phyloP scores from a whole-genome alignment of 768 basidiomycete species.

The Lentinula raphanica region DNA sequence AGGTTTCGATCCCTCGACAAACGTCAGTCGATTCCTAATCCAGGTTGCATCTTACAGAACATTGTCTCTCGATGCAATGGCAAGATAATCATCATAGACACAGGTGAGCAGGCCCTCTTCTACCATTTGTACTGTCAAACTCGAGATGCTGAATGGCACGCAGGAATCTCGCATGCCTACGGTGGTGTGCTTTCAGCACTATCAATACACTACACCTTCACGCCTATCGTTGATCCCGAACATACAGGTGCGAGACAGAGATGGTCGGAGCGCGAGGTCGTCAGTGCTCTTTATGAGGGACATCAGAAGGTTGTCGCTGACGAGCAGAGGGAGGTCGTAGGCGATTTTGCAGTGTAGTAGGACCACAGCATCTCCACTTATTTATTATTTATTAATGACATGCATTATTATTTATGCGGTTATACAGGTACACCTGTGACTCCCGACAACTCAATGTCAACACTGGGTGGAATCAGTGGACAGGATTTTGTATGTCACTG shows the following conservation, averaged over 20 bases:
- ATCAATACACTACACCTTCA: conserved; percentile 79
- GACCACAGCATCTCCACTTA: neutral
- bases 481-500: no score
- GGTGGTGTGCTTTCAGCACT: conserved; percentile 89
- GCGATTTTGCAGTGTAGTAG: conserved; percentile 27
- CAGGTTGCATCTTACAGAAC: conserved; percentile 32
- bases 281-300: conserved; percentile 61
- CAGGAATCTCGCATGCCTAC: conserved; percentile 95
- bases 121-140: no score
- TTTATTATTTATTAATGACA: neutral
- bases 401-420: neutral
- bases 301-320: conserved; percentile 45
- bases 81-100: conserved; percentile 95
- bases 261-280: conserved; percentile 61
- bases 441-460: no score
- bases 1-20: conserved; percentile 11
- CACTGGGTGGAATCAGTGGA: no score
- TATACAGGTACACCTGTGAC: no score
- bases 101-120: conserved; percentile 43
- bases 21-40: neutral
- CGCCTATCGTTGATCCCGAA: conserved; percentile 40
- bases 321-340: conserved; percentile 42
- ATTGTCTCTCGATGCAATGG: conserved; percentile 85
- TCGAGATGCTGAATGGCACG: conserved; percentile 16
- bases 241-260: conserved; percentile 26